Evolutionary conservation across 257 asterid genomes (phyloP).

Genomic region (Primulina huaijiensis): DNA sequence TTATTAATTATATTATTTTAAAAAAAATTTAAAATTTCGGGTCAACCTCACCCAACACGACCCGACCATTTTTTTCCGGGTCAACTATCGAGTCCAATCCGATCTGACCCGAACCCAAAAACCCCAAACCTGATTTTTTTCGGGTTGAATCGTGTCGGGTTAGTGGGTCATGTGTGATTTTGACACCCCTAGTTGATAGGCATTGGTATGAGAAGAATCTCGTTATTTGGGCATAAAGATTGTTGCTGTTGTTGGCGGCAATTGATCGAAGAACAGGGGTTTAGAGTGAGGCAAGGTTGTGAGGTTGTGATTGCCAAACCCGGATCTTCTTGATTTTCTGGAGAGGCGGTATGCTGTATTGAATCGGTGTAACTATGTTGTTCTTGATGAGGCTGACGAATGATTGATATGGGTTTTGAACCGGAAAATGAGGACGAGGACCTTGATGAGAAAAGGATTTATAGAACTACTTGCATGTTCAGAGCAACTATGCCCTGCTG

Average conservation of each 20-base stretch:
- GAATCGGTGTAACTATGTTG: slow-evolving; percentile 58
- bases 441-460: slow-evolving; percentile 19
- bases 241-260: slow-evolving; percentile 58
- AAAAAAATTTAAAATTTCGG: too few species aligned
- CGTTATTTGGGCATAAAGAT: slow-evolving; percentile 51
- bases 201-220: slow-evolving; percentile 59
- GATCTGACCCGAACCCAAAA: too few species aligned
- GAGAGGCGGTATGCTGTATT: slow-evolving; percentile 52
- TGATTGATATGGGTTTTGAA: slow-evolving; percentile 71
- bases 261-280: slow-evolving; percentile 57
- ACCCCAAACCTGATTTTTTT: too few species aligned
- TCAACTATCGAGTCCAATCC: too few species aligned
- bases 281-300: slow-evolving; percentile 51
- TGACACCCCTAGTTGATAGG: too few species aligned
- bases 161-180: too few species aligned
- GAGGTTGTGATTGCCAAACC: slow-evolving; percentile 66
- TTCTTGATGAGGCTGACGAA: slow-evolving; percentile 64
- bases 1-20: too few species aligned
- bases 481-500: slow-evolving; percentile 69
- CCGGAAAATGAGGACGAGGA: slow-evolving; percentile 46
- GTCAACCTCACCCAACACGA: too few species aligned
- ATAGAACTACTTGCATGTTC: slow-evolving; percentile 56
- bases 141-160: too few species aligned
- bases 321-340: slow-evolving; percentile 52
- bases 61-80: too few species aligned